These are phyloP conservation scores for Aureobasidium zeae DNA, from an alignment of 2,329 filamentous ascomycete genomes.

Conservation along the genomic window DNA sequence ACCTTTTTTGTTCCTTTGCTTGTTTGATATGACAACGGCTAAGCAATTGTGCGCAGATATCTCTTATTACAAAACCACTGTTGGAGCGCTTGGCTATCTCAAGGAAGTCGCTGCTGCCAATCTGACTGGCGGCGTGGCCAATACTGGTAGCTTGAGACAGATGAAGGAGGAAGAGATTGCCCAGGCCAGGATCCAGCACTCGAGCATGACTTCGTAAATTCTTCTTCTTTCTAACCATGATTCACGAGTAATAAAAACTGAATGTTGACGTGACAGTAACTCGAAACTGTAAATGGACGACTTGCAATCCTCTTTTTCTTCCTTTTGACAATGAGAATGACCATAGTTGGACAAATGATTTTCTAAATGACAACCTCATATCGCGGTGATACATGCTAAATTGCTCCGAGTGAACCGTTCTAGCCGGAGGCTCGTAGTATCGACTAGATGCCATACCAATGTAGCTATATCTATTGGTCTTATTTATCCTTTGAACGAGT, in stretches of 20 bases:
- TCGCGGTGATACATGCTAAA: no score
- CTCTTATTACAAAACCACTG: slow-evolving; percentile 28
- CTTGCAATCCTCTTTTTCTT: neutral
- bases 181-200: slow-evolving; percentile 24
- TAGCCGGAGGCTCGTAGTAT: no score
- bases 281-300: slow-evolving; percentile 9
- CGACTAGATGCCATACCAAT: no score
- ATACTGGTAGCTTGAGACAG: slow-evolving; percentile 27
- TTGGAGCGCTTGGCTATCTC: slow-evolving; percentile 23
- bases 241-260: neutral
- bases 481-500: no score
- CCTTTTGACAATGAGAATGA: no score
- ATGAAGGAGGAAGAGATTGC: slow-evolving; percentile 27
- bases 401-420: no score
- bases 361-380: no score
- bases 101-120: slow-evolving; percentile 27
- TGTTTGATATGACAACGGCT: no score
- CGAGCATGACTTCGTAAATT: slow-evolving; percentile 21
- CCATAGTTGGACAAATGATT: no score
- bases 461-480: no score
- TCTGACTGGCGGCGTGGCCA: slow-evolving; percentile 27
- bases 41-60: slow-evolving; percentile 21
- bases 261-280: slow-evolving; percentile 3
- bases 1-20: neutral
- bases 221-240: neutral